Percentiles rank a stretch among this genome's conserved stretches.
Conservation (phyloP, 2,329 filamentous ascomycete genomes). For the Dendryphion nanum region DNA sequence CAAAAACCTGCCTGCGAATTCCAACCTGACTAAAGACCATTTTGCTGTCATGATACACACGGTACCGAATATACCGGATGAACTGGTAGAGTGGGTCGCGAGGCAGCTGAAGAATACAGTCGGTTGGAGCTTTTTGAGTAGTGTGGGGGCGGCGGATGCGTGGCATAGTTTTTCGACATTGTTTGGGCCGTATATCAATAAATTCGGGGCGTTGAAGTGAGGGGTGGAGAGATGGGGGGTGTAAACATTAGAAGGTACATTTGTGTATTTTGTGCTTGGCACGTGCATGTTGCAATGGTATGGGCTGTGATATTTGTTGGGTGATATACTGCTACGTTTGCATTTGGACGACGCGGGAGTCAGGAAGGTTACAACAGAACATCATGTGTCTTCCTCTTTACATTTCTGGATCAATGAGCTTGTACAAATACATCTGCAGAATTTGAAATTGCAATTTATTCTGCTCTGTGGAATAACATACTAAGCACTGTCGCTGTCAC, state of each 20-base stretch:
- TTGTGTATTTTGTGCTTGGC: too few relatives aligned
- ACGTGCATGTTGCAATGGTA: too few relatives aligned
- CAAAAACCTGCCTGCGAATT: slow-evolving; percentile 7
- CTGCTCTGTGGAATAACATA: too few relatives aligned
- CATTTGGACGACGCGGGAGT: too few relatives aligned
- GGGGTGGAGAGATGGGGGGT: neutral
- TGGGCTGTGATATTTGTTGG: too few relatives aligned
- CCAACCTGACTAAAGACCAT: slow-evolving; percentile 8
- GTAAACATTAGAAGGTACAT: too few relatives aligned
- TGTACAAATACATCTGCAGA: too few relatives aligned
- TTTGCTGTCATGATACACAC: slow-evolving; percentile 20
- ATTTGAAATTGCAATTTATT: too few relatives aligned
- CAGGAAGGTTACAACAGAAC: too few relatives aligned
- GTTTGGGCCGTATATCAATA: slow-evolving; percentile 11
- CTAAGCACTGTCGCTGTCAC: neutral
- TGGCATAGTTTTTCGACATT: slow-evolving; percentile 20
- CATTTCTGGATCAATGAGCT: too few relatives aligned
- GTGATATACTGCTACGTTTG: too few relatives aligned
- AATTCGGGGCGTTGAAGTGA: slow-evolving; percentile 5
- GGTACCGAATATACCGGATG: slow-evolving; percentile 16
- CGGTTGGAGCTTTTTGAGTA: slow-evolving; percentile 14
- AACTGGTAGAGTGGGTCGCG: slow-evolving; percentile 16
- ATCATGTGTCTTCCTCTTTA: too few relatives aligned
- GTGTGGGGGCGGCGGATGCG: slow-evolving; percentile 13
- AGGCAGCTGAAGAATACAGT: slow-evolving; percentile 16